Percentiles rank a stretch among this genome's conserved stretches.
Conservation (phyloP, 163 green algal species). For the Dunaliella salina region DNA sequence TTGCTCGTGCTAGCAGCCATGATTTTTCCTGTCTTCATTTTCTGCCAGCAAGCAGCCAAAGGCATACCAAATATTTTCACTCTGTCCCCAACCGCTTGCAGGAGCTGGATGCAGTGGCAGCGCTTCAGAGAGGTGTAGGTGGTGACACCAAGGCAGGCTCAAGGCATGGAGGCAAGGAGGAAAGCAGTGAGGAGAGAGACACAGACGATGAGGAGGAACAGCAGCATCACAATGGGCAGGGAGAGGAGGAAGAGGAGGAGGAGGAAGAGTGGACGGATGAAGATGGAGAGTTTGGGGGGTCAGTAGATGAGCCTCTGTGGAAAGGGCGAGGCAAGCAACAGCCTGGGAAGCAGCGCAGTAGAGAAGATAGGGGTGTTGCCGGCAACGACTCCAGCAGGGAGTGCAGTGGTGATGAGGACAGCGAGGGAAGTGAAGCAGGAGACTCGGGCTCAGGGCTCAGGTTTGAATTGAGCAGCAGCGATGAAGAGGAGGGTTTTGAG, state of each 20-base stretch:
- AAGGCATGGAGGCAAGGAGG: not conserved
- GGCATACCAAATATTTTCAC: no score
- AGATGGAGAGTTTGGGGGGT: not conserved
- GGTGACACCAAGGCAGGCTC: not conserved
- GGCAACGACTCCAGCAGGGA: not conserved
- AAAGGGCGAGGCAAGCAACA: not conserved
- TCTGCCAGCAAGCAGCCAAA: no score
- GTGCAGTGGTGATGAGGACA: not conserved
- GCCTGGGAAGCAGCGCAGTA: not conserved
- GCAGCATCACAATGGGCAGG: not conserved
- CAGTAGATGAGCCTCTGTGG: not conserved
- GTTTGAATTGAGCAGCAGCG: not conserved
- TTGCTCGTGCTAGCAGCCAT: no score
- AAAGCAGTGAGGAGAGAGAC: slow-evolving; percentile 1
- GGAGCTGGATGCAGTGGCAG: not conserved
- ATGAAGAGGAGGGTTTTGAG: not conserved
- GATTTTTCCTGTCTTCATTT: no score
- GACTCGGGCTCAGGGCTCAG: not conserved
- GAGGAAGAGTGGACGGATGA: slow-evolving; percentile 8
- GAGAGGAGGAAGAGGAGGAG: not conserved
- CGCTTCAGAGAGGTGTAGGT: not conserved
- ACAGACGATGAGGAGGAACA: not conserved
- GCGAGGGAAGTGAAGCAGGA: not conserved
- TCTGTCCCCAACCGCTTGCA: not conserved
- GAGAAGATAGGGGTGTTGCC: not conserved